Conservation (phyloP, 176 grass and related monocot species). For the Oryza meyeriana region DNA sequence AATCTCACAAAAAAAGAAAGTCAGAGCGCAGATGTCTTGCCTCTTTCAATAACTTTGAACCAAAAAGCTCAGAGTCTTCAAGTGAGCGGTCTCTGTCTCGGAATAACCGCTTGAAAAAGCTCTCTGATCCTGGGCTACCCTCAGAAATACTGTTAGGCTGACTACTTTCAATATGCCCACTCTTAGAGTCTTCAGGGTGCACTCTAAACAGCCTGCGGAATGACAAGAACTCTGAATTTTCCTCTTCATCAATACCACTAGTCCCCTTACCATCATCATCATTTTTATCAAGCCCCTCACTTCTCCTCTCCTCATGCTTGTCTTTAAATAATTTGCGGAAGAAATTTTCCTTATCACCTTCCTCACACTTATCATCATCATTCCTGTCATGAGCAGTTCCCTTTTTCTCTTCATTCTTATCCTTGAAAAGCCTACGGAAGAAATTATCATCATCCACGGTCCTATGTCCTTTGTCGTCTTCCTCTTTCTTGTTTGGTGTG, state of each 20-base stretch:
- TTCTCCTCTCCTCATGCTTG: constrained; percentile 77
- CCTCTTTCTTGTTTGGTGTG: constrained; percentile 47
- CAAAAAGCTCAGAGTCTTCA: constrained; percentile 88
- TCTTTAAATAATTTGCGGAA: constrained; percentile 87
- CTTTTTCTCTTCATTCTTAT: constrained; percentile 93
- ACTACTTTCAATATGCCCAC: constrained; percentile 48
- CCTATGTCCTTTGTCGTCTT: constrained; percentile 39
- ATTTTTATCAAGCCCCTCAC: constrained; percentile 52
- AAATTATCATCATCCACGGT: constrained; percentile 67
- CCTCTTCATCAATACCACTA: constrained; percentile 66
- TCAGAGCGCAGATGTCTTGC: constrained; percentile 36
- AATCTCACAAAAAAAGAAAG: background rate
- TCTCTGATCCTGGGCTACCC: constrained; percentile 94
- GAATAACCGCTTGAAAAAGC: constrained; percentile 84
- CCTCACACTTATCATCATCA: constrained; percentile 70
- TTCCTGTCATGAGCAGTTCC: constrained; percentile 47
- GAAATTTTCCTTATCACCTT: constrained; percentile 92
- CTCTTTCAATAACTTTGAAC: constrained; percentile 66
- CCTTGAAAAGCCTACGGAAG: constrained; percentile 94
- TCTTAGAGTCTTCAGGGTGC: constrained; percentile 82
- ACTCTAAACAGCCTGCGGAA: constrained; percentile 96
- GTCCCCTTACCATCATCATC: constrained; percentile 50
- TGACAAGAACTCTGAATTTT: constrained; percentile 81
- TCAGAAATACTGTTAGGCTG: constrained; percentile 53
- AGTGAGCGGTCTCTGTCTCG: constrained; percentile 76